Base-by-base conservation (phyloP, 768 basidiomycete genomes). In the Boletellus sp. region DNA sequence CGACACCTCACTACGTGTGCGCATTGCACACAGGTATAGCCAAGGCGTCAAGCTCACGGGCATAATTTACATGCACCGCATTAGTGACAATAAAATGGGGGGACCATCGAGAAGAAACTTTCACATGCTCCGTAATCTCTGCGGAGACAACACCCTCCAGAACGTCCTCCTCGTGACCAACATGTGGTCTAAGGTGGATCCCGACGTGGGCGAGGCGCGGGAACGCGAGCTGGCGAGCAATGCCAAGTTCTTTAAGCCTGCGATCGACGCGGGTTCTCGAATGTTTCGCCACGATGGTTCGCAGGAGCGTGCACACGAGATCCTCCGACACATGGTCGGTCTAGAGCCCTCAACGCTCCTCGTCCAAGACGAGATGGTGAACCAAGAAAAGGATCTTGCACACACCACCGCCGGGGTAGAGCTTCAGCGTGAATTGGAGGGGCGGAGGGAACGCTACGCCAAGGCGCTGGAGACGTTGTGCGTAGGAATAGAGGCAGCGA, bases 311-410 rank as follows among this genome's bases (percentile, higher is more conserved):
- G 79, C 77, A 0, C 70, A 72, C 3, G 57, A 53, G 9, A 75
- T 81, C 41, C 52, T 84, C 1, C 69, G 70, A 3, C 64, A 67
- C n/a, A 61, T 84, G 48, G 48, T 76, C 10, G 60, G 61, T 31
- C 72, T 67, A 9, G 56, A 63, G 22, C 73, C 79, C 0, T 46
- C 70, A 1, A 64, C 75, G 1, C 67, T 83, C 11, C 74, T 71
- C n/a, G 77, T 84, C 35, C 78, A 83, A 53, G 63, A 69, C 15
- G 81, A 84, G 54, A 69, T 83, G 13, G 76, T 81, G n/a, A 72
- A 75, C 44, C 67, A 76, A 45, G 66, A 72, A 11, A 73, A 72
- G 37, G 69, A 74, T 36, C 72, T 82, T 17, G 66, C 72, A 1
- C 67, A 81, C 36, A 82, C 83, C 1, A 68, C 70, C 3, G 81